Evolutionary conservation across 2,329 filamentous ascomycete genomes (phyloP).

Genomic region (Xylariomycetidae sp.): DNA sequence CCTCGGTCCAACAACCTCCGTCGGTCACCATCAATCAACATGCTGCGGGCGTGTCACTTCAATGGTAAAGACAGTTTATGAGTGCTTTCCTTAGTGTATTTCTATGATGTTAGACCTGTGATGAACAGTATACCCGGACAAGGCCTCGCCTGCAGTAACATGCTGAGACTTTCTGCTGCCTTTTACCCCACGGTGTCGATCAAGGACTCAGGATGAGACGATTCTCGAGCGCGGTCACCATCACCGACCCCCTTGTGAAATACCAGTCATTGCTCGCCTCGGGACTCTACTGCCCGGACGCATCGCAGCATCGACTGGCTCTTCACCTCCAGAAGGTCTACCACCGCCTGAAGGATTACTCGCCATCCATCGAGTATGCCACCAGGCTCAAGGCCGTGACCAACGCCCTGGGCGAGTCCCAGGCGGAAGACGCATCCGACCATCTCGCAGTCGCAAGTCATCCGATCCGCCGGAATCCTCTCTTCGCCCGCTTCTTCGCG

Average conservation of each 20-base stretch:
- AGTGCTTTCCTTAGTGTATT: no score
- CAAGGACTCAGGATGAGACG: constrained; percentile 29
- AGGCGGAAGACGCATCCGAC: constrained; percentile 24
- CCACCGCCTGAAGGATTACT: constrained; percentile 69
- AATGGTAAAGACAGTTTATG: no score
- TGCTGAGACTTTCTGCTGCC: no score
- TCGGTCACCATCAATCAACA: no score
- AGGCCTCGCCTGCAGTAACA: no score
- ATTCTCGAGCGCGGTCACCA: constrained; percentile 41
- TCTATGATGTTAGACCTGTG: no score
- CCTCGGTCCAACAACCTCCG: no score
- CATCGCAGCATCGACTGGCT: constrained; percentile 65
- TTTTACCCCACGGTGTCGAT: no score
- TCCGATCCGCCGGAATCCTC: constrained; percentile 51
- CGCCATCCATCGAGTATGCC: constrained; percentile 64
- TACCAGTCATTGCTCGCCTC: constrained; percentile 67
- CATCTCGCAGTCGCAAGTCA: constrained; percentile 46
- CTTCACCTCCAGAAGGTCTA: constrained; percentile 75
- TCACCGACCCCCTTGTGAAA: constrained; percentile 69
- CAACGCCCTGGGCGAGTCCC: constrained; percentile 33
- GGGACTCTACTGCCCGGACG: constrained; percentile 61
- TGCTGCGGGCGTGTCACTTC: no score
- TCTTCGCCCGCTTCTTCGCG: constrained; percentile 55
- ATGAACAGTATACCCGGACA: no score
- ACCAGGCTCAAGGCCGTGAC: constrained; percentile 57